Conservation (phyloP, 2,329 filamentous ascomycete species). For the Chaetomium sp. region DNA sequence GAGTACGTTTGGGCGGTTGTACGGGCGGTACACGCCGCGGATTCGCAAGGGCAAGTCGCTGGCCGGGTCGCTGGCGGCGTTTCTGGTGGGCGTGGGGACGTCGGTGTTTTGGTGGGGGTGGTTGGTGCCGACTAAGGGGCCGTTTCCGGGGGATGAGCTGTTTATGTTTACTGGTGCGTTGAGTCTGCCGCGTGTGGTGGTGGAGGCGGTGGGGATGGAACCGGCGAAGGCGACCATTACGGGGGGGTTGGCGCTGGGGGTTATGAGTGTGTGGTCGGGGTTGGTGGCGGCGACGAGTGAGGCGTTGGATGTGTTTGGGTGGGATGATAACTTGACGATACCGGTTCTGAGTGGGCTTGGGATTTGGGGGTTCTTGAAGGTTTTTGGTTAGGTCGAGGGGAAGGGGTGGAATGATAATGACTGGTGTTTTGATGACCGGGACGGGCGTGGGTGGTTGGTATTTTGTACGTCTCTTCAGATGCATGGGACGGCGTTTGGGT, state of each 20-base stretch:
- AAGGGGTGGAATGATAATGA: too few species aligned
- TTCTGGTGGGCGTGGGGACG: conserved; percentile 72
- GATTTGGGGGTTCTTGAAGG: conserved; percentile 83
- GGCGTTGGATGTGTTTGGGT: conserved; percentile 82
- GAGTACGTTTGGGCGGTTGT: conserved; percentile 85
- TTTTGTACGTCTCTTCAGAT: conserved; percentile 13
- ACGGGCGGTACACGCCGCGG: conserved; percentile 80
- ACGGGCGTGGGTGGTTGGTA: background rate
- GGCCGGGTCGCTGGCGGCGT: conserved; percentile 80
- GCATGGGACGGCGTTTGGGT: conserved; percentile 24
- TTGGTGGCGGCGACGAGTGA: conserved; percentile 83
- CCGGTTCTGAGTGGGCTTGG: conserved; percentile 83
- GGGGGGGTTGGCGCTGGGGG: conserved; percentile 65
- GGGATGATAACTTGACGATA: conserved; percentile 97
- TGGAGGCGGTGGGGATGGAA: conserved; percentile 55
- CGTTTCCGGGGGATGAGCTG: conserved; percentile 61
- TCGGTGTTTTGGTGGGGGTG: conserved; percentile 85
- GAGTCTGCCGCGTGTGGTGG: conserved; percentile 56
- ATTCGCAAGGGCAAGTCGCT: conserved; percentile 85
- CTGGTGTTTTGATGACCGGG: too few species aligned
- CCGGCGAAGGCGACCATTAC: conserved; percentile 54
- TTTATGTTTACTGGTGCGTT: conserved; percentile 80
- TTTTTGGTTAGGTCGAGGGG: too few species aligned
- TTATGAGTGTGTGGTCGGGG: conserved; percentile 84
- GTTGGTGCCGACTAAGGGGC: conserved; percentile 62